Conservation (phyloP, 805 yeast species). For the Metschnikowia hibisci region DNA sequence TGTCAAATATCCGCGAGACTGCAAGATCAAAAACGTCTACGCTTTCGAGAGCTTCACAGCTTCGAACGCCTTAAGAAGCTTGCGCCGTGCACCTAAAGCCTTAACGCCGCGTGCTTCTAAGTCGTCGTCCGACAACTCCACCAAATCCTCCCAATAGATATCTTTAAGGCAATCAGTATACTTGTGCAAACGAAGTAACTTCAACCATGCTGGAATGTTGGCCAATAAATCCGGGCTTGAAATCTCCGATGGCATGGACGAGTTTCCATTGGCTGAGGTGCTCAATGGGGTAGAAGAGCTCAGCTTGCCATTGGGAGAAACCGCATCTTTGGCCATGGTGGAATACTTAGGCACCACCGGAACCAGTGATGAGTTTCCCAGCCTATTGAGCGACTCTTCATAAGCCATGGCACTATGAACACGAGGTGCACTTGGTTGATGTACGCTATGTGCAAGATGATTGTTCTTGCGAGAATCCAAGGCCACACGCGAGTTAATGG, state of each 20-base stretch:
- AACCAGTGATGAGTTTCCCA: constrained; percentile 35
- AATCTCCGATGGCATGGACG: constrained; percentile 42
- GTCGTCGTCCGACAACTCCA: constrained; percentile 63
- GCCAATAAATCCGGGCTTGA: constrained; percentile 47
- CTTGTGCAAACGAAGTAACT: constrained; percentile 85
- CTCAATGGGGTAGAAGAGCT: constrained; percentile 10
- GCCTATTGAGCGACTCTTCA: constrained; percentile 37
- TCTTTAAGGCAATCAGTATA: constrained; percentile 81
- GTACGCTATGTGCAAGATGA: constrained; percentile 3
- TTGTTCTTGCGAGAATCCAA: constrained; percentile 37
- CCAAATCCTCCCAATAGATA: constrained; percentile 73
- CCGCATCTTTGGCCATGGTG: constrained; percentile 11
- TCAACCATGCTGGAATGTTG: constrained; percentile 91
- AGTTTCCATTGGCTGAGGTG: constrained; percentile 9
- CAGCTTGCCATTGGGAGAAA: constrained; percentile 9
- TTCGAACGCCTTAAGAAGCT: constrained; percentile 86
- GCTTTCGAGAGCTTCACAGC: constrained; percentile 48
- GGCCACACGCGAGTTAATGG: constrained; percentile 55
- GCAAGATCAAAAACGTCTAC: constrained; percentile 7
- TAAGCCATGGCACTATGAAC: constrained; percentile 12
- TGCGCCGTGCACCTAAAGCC: constrained; percentile 94
- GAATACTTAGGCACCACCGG: constrained; percentile 25
- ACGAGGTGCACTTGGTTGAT: background rate
- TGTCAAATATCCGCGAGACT: constrained; percentile 7
- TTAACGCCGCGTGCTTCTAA: constrained; percentile 79